Evolutionary conservation across 129 eudicot genomes (phyloP), one percentile per base, ranked within the genome.

Genomic region (Rutidosis leptorrhynchoides): DNA sequence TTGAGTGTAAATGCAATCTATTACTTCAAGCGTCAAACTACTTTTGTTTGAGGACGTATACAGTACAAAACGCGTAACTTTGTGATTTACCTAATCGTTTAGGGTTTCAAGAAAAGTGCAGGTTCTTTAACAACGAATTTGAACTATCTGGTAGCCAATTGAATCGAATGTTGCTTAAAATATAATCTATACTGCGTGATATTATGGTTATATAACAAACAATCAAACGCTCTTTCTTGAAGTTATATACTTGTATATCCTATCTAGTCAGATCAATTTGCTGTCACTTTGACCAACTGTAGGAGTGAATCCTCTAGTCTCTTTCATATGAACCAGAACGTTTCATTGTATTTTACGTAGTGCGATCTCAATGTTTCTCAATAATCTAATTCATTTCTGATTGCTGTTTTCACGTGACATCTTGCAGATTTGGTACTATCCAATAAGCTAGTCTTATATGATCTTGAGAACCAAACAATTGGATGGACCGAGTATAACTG

Each of bases 401-500:
- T 24, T 71, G 68, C 60, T 62, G 12, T 24, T 62, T 64, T 23
- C 17, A 28, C 16, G 24, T 35, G 2, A 32, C 35, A 67, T 78
- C 14, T 72, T 76, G 82, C 95, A 90, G 97, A 90, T 80, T 65
- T 87, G 77, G 95, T 87, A 10, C 84, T 90, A 22, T 87, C 92
- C 57, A 88, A 83, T 75, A 90, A 84, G 78, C 80, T 87, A 59
- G 95, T 90, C 56, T 49, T 90, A 28, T 90, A 90, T 62, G 97
- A 90, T 75, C 89, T 90, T 42, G 97, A 84, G 67, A 86, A 90
- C 29, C 86, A 83, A 67, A 75, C 84, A 24, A 87, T 90, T 76
- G 95, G 97, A 51, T 90, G 97, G 97, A 76, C 91, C 0, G 81
- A 84, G 71, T 84, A 90, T 62, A 87, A 90, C 70, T 90, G 97